These are phyloP conservation scores for Cladophialophora bantiana DNA, from an alignment of 2,329 filamentous ascomycete species.

Conservation along the genomic window DNA sequence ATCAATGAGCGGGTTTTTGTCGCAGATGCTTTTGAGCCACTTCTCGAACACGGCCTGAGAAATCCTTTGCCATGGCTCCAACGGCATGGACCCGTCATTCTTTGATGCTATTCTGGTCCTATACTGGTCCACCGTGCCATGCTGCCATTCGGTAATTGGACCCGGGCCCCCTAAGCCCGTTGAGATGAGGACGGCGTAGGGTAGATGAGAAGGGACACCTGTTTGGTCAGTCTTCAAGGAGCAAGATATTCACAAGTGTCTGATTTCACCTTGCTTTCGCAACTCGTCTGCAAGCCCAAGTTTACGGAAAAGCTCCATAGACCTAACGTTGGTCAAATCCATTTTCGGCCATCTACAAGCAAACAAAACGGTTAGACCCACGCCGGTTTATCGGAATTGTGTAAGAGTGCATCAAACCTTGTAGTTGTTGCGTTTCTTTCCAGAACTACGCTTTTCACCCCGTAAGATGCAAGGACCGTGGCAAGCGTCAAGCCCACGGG, in stretches of 20 bases:
- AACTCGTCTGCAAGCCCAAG: conserved; percentile 32
- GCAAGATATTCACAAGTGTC: not conserved
- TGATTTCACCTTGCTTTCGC: conserved; percentile 12
- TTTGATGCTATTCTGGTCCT: conserved; percentile 8
- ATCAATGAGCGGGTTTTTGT: conserved; percentile 40
- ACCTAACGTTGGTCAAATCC: conserved; percentile 48
- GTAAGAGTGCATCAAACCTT: not conserved
- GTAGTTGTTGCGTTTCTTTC: conserved; percentile 43
- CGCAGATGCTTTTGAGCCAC: conserved; percentile 44
- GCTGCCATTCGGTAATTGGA: conserved; percentile 14
- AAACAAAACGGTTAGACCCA: conserved; percentile 46
- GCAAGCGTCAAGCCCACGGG: conserved; percentile 55
- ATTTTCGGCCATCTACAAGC: conserved; percentile 48
- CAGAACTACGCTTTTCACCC: conserved; percentile 37
- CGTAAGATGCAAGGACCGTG: conserved; percentile 12
- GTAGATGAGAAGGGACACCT: conserved; percentile 6
- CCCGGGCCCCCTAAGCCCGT: not conserved
- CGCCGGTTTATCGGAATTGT: conserved; percentile 46
- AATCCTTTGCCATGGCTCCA: conserved; percentile 45
- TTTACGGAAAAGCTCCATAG: conserved; percentile 47
- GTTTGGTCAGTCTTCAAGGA: not conserved
- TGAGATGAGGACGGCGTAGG: not conserved
- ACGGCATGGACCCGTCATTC: conserved; percentile 47
- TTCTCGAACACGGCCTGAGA: conserved; percentile 48
- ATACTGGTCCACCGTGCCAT: conserved; percentile 27